phyloP scores from a whole-genome alignment of 2,329 filamentous ascomycete genomes.

The Apiospora marii region DNA sequence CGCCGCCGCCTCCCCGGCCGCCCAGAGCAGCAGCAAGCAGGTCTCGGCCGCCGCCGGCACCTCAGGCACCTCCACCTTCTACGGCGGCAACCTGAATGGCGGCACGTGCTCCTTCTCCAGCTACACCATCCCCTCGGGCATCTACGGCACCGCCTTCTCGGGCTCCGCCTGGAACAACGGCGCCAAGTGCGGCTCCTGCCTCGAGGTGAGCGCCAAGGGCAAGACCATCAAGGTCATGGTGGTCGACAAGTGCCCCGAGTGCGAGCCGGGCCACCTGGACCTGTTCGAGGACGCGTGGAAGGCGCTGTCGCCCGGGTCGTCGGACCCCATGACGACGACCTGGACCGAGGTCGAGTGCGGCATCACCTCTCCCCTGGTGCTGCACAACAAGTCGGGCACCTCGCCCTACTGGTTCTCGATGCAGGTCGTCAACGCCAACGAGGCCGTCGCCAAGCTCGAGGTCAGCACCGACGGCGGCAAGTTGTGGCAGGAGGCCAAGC shows the following conservation, averaged over 20 bases:
- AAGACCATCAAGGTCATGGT: constrained; percentile 70
- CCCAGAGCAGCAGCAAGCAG: neutral
- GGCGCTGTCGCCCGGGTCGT: constrained; percentile 45
- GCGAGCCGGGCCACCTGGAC: constrained; percentile 50
- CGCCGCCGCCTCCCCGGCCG: neutral
- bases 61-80: constrained; percentile 57
- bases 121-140: constrained; percentile 65
- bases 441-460: constrained; percentile 62
- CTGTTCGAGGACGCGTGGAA: constrained; percentile 53
- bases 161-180: constrained; percentile 63
- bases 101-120: constrained; percentile 70
- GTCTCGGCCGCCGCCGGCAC: constrained; percentile 31
- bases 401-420: constrained; percentile 57
- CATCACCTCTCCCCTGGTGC: constrained; percentile 50
- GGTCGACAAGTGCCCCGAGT: constrained; percentile 56
- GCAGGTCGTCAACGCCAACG: constrained; percentile 71
- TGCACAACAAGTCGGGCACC: constrained; percentile 54
- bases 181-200: constrained; percentile 67
- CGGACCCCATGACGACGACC: constrained; percentile 50
- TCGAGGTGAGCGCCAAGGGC: constrained; percentile 64
- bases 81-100: constrained; percentile 63
- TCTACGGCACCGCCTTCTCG: constrained; percentile 70
- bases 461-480: constrained; percentile 67
- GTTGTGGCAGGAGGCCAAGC: constrained; percentile 64
- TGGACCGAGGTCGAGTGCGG: constrained; percentile 50